These are phyloP conservation scores for Dothideomycetidae sp. DNA, from an alignment of 2,329 filamentous ascomycete species.

Conservation along the genomic window DNA sequence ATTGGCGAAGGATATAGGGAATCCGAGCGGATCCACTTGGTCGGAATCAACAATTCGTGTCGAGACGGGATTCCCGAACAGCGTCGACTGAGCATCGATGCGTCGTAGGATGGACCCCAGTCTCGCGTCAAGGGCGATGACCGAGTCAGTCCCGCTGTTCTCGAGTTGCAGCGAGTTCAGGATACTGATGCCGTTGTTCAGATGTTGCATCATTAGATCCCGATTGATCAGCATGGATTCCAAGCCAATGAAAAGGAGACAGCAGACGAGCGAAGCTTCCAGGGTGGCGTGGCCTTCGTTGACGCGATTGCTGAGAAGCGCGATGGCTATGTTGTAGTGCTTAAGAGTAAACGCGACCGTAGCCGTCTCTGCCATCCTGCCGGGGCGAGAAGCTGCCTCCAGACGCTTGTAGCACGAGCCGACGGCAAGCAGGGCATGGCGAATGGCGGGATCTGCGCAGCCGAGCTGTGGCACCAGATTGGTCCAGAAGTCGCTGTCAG, in stretches of 20 bases:
- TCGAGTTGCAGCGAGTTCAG: constrained; percentile 4
- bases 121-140: not conserved
- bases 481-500: constrained; percentile 19
- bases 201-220: constrained; percentile 20
- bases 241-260: constrained; percentile 21
- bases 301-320: constrained; percentile 18
- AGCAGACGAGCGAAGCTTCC: constrained; percentile 20
- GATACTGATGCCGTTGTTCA: constrained; percentile 20
- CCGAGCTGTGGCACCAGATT: constrained; percentile 19
- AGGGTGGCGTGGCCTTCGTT: constrained; percentile 13
- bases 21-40: no score
- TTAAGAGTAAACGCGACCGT: constrained; percentile 12
- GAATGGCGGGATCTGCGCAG: constrained; percentile 19
- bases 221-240: constrained; percentile 21
- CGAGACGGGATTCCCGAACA: not conserved
- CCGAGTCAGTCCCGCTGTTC: no score
- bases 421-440: constrained; percentile 21
- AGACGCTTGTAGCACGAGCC: constrained; percentile 19
- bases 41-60: not conserved
- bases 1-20: no score
- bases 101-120: not conserved
- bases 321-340: constrained; percentile 22
- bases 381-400: not conserved
- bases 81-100: not conserved
- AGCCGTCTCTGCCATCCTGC: not conserved